Conservation (phyloP, 805 yeast genomes). For the Hanseniaspora taiwanica region DNA sequence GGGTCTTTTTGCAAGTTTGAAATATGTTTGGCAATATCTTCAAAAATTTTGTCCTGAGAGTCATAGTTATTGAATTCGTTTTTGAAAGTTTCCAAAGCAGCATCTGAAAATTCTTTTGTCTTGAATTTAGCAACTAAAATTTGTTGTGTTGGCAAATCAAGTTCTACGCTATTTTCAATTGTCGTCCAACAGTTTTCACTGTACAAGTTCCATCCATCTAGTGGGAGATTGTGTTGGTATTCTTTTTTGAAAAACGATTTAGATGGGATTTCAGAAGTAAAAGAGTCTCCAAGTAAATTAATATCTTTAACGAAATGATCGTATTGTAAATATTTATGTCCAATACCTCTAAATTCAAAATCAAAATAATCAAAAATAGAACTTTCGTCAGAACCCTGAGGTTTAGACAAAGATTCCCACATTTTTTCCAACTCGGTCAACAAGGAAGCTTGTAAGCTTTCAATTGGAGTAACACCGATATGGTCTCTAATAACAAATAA, state of each 20-base stretch:
- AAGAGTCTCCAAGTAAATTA: slow-evolving; percentile 46
- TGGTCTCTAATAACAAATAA: slow-evolving; percentile 89
- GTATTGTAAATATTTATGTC: slow-evolving; percentile 75
- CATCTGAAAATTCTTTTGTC: slow-evolving; percentile 74
- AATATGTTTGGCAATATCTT: slow-evolving; percentile 30
- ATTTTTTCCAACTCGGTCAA: slow-evolving; percentile 57
- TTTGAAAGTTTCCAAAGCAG: slow-evolving; percentile 34
- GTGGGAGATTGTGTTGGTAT: slow-evolving; percentile 77
- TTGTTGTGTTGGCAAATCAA: slow-evolving; percentile 95
- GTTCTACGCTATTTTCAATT: slow-evolving; percentile 82
- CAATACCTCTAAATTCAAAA: slow-evolving; percentile 62
- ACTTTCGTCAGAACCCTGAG: slow-evolving; percentile 43
- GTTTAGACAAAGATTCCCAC: slow-evolving; percentile 72
- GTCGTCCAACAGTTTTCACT: slow-evolving; percentile 90
- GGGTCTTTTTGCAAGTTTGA: slow-evolving; percentile 32
- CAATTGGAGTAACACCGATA: slow-evolving; percentile 74
- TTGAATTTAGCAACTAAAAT: slow-evolving; percentile 86
- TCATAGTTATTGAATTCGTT: slow-evolving; percentile 16
- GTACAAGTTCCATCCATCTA: slow-evolving; percentile 93
- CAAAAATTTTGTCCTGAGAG: background rate
- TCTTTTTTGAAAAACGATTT: slow-evolving; percentile 42
- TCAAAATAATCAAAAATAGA: slow-evolving; percentile 70
- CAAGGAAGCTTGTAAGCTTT: slow-evolving; percentile 54
- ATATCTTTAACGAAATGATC: slow-evolving; percentile 57
- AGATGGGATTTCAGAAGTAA: slow-evolving; percentile 21